Conservation (phyloP, 2,329 filamentous ascomycete genomes). For the Colletotrichum tamarilloi region DNA sequence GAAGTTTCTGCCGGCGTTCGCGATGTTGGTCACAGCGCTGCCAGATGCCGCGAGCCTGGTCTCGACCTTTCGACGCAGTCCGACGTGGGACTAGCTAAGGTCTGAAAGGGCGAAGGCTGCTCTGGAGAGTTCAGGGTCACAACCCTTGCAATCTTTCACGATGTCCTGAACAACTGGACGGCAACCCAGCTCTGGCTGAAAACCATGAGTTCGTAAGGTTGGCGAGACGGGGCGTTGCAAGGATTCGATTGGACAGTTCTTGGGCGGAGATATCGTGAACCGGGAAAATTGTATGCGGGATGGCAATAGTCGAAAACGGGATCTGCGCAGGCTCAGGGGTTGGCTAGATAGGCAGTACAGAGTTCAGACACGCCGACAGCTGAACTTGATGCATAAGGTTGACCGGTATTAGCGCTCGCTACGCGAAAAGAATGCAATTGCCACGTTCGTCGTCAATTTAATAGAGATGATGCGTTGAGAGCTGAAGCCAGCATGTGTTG, state of each 20-base stretch:
- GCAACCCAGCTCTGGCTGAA: background rate
- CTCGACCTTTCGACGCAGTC: background rate
- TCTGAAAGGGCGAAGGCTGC: background rate
- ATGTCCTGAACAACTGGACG: background rate
- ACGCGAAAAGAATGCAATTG: background rate
- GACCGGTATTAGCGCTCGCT: background rate
- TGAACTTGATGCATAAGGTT: background rate
- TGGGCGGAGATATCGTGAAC: background rate
- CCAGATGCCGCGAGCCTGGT: background rate
- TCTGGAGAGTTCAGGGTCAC: background rate
- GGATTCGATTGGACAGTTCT: background rate
- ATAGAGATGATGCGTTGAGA: conserved; percentile 1
- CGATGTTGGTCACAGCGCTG: background rate
- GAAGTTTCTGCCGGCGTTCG: background rate
- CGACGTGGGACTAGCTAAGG: background rate
- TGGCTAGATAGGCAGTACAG: background rate
- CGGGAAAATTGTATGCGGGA: conserved; percentile 7
- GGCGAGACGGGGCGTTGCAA: background rate
- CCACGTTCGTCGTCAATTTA: background rate
- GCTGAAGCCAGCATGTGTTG: background rate
- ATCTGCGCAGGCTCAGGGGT: conserved; percentile 11
- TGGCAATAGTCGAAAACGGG: conserved; percentile 23
- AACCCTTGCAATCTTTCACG: background rate
- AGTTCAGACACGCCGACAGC: background rate
- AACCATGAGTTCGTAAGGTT: background rate